Evolutionary conservation across 805 yeast species (phyloP), one percentile per base, ranked within the genome.

Genomic region (Metschnikowia noctiluminum): DNA sequence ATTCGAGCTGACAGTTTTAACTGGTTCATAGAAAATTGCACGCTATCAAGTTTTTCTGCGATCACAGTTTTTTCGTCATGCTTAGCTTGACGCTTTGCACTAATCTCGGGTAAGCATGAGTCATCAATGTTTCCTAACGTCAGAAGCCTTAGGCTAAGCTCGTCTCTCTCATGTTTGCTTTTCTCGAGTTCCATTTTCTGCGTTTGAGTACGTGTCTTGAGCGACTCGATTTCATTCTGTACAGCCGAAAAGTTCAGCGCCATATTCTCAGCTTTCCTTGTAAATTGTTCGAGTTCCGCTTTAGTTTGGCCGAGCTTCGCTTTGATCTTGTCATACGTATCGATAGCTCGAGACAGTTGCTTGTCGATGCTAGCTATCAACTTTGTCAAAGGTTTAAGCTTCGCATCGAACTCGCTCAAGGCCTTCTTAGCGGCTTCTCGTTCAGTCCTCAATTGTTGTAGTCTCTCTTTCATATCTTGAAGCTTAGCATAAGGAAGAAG

Each of bases 401-500:
- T 58, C 1, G 53, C 50, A 26, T 62, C 58, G 40, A 65, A 68
- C 27, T 56, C 56, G 7, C 54, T 57, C n/a, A 71, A 58, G 3
- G 62, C 63, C 12, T 57, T 54, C 40, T 72, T 69, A 6, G 72
- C 74, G 1, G 63, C 59, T 15, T 69, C 71, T 36, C 78, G 56
- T 30, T 65, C 66, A 7, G 56, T 48, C 28, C 74, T 69, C 35
- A 72, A 60, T 12, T 64, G 61, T 16, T 58, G 62, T 46, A 67
- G 65, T 14, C 59, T 61, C 10, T 58, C 59, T 36, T 68, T 69
- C 44, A 71, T 66, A 45, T 73, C 77, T 34, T 68, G 65, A 7
- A 65, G 58, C 52, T 67, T 66, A 1, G 73, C 77, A 50, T 66
- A 73, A 2, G 78, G 78, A 27, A 73, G 56, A 35, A 71, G 60